Evolutionary conservation across 2,329 filamentous ascomycete species (phyloP), one percentile per base, ranked within the genome.

Genomic region (Trichoderma guizhouense): DNA sequence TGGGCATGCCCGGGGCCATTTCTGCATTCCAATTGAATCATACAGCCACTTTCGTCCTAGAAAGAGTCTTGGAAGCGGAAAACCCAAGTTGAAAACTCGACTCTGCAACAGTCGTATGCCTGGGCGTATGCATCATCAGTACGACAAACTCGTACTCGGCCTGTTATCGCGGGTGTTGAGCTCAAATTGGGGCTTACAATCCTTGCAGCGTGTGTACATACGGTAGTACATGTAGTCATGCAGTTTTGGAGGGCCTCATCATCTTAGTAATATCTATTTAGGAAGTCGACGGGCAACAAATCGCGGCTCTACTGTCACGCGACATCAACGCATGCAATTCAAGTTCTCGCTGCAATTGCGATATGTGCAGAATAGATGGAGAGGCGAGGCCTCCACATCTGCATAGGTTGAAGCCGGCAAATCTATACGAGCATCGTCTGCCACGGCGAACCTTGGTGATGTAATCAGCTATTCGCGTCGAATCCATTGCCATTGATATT

Each of bases 111-210:
- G 21, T 12, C 43, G 43, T 43, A 43, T 63, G 7, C 39, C 39
- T 18, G 11, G 34, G 15, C 47, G 26, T 47, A 64, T 63, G 47
- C 39, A 36, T 39, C 21, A 15, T 15, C 9, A 21, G 47, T 34
- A 39, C 63, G 47, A 36, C 32, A 34, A 34, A 43, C 15, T 47
- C 11, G 21, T 53, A 24, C 47, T 21, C 55, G n/a, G 39, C 47
- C 67, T 28, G 55, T 34, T 34, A 30, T 60, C 53, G 65, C 55
- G 65, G 26, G 36, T 32, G 30, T 69, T 34, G 65, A 55, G 47
- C 39, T 60, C 65, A 47, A 32, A 53, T 62, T 69, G 57, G 66
- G 28, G 57, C 57, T 69, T 62, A 69, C 67, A 12, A 69, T 53
- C 67, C 67, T 47, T 51, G 67, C 57, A 9, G 15, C 39, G 39